These are phyloP conservation scores for Magnusiomyces ingens DNA, from an alignment of 1,139 yeast genomes.

Conservation along the genomic window DNA sequence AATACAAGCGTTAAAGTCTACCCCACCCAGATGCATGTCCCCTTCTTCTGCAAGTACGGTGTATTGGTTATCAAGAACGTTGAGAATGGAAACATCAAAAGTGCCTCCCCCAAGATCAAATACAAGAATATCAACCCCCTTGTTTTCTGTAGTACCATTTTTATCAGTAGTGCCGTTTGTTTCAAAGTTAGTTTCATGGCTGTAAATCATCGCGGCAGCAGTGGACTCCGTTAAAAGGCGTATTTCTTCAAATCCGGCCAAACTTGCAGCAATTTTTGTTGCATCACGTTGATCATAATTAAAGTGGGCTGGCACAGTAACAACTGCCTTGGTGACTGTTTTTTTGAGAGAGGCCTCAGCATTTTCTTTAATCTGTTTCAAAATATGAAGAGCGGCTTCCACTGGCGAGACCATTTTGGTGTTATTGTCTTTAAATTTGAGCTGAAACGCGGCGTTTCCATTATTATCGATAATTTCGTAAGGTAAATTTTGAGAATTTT, in stretches of 20 bases:
- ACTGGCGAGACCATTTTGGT: conserved; percentile 57
- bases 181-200: conserved; percentile 28
- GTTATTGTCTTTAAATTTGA: too few relatives aligned
- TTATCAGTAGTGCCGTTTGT: too few relatives aligned
- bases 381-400: conserved; percentile 86
- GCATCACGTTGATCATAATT: conserved; percentile 99
- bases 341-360: conserved; percentile 87
- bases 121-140: conserved; percentile 71
- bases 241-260: conserved; percentile 89
- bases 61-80: conserved; percentile 98
- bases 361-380: conserved; percentile 85
- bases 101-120: conserved; percentile 98
- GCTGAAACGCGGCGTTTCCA: too few relatives aligned
- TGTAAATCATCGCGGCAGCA: conserved; percentile 97
- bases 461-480: too few relatives aligned
- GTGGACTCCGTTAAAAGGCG: conserved; percentile 97
- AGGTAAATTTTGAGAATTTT: conserved; percentile 77
- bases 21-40: conserved; percentile 99
- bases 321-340: conserved; percentile 90
- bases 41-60: conserved; percentile 99
- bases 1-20: conserved; percentile 95
- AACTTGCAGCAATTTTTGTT: conserved; percentile 94
- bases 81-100: conserved; percentile 91
- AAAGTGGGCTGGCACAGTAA: conserved; percentile 95
- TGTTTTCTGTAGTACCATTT: too few relatives aligned